Base-by-base conservation (phyloP, 2,329 filamentous ascomycete species). In the Trichoderma polysporum region DNA sequence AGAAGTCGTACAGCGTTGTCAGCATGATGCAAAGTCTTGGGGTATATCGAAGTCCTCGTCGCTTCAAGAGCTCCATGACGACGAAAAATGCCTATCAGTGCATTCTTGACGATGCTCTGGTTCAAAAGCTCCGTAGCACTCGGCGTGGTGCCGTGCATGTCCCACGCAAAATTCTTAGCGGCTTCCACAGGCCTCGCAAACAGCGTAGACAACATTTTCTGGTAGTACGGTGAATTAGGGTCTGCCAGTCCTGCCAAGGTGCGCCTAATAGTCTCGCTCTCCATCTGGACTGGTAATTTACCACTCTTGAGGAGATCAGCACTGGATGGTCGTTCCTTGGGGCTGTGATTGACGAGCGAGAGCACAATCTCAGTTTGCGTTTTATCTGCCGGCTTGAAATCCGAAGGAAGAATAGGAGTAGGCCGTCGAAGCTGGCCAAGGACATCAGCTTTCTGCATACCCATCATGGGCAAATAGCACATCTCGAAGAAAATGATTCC, bases 401-500 rank as follows among this genome's bases (percentile, higher is more conserved):
- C 89, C 0, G 82, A 72, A 1, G 95, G 94, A 31, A 98, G 83
- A 5, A 81, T 78, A 45, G 93, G 89, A 13, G 88, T 82, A 45
- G 87, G 86, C 71, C 88, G 85, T 53, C 92, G 86, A 49, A 97
- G 83, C 64, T 85, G 82, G 61, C 90, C 85, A 31, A 97, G 83
- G 4, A 89, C 85, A 60, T 84, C 79, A 2, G 85, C 86, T 69
- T 88, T 84, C 72, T 90, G 85, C 86, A 90, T 90, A 4, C 87
- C 88, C 75, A 89, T 82, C 79, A 90, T 86, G 0, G 87, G 83
- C 37, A 82, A 79, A 70, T 89, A 94, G 74, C 91, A 96, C 95
- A 99, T 99, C 78, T 99, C 95, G 72, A 97, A 98, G 80, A 99
- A 97, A 66, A 99, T 98, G 70, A 99, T 91, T 0, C 95, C 95